Evolutionary conservation across 192 early-diverging fungal species (phyloP), one percentile per base, ranked within the genome.

Genomic region (Coemansia interrupta): DNA sequence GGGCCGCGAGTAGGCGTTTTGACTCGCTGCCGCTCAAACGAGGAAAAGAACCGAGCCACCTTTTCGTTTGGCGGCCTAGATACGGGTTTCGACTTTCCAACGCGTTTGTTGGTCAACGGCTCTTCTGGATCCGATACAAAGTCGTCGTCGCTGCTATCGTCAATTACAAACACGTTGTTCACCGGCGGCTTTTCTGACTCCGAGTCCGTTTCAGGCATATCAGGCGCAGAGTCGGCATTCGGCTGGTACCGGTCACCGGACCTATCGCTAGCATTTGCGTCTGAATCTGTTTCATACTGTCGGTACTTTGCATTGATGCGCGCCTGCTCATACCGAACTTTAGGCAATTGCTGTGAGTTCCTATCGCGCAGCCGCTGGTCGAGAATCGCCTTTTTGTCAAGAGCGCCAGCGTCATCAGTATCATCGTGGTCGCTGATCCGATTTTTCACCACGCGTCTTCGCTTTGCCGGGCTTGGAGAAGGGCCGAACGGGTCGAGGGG

Each of bases 81-180:
- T 5, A 36, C 2, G 3, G 32, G 6, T 7, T 36, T 36, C 10
- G 32, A 36, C 32, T 36, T 36, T 1, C 6, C 10, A 7, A 8
- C 13, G 10, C 23, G 15, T 26, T 51, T 23, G 38, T n/a, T 58
- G 10, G 23, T 2, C 10, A 19, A 1, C 20, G 58, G 18, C 20
- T 72, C 64, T 38, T 68, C 74, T 1, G 69, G 61, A 10, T 78
- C 69, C 0, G 65, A 65, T 15, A 72, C 42, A 64, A 71, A 68
- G 47, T 72, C 69, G 5, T 78, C 74, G 19, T 64, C 74, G 30
- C 74, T 78, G 11, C 64, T 68, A 28, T 63, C 74, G 18, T 45
- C 61, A 23, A 78, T 78, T 13, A 72, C 58, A 36, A 78, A 49
- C 2, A 76, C 64, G 0, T 56, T 39, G 43, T 46, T 47, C 17